Base-by-base conservation (phyloP, 345 rosid genomes). In the Pistacia vera region DNA sequence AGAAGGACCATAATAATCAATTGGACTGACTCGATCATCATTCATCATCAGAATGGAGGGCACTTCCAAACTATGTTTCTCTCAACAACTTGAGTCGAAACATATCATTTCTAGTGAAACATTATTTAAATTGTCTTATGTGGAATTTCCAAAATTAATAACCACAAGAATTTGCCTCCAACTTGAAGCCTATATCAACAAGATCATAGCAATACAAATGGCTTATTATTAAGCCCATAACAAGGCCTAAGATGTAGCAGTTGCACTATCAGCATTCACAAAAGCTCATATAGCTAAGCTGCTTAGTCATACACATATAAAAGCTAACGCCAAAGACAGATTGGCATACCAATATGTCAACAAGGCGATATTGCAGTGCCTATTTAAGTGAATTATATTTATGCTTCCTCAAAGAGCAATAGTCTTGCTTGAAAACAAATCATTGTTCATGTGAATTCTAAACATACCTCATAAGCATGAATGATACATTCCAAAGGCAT, bases 1-100 rank as follows among this genome's bases (percentile, higher is more conserved):
- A 44, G 2, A 60, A 28, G 48, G 36, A 55, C 35, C 55, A 71
- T 36, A 73, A 59, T 5, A 64, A 72, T 35, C 70, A 74, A 59
- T 41, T 41, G 9, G 46, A 41, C 6, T 41, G 46, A 41, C 9
- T 30, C 33, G 9, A 7, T 18, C 25, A 48, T 55, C 64, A 56
- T 46, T 25, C 10, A 35, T 20, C n/a, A 13, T 41, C 46, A 1
- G 6, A 41, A 41, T 41, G 46, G 8, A 5, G 46, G 6, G 46
- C 46, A 41, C 8, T 41, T 41, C 8, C 46, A 41, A 41, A 41
- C 46, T 7, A 41, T 41, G 46, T 7, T 30, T 30, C 33, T 30
- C 33, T 8, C 46, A 41, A 41, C 46, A 41, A 41, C 46, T 5
- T 8, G 46, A 41, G 46, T 41, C 6, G 46, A 49, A 22, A 12